These are phyloP conservation scores for Priceomyces melissophilus DNA, from an alignment of 805 yeast genomes.

Conservation along the genomic window DNA sequence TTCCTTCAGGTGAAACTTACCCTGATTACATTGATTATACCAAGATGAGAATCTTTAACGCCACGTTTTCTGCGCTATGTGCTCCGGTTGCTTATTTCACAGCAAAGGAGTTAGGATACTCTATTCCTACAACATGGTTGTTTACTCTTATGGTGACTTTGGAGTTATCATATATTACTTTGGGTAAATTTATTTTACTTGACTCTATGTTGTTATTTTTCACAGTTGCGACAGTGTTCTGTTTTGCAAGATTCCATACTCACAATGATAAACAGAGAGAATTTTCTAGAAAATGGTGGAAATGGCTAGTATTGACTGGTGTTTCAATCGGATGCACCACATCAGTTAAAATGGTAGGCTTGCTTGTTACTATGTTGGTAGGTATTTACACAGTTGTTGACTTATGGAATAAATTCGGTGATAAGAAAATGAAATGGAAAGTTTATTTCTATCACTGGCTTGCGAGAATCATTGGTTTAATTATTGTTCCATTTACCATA, in stretches of 20 bases:
- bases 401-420: constrained; percentile 81
- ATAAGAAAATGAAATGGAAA: constrained; percentile 48
- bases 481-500: constrained; percentile 58
- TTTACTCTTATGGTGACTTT: constrained; percentile 60
- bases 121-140: constrained; percentile 51
- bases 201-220: constrained; percentile 77
- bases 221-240: constrained; percentile 73
- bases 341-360: constrained; percentile 95
- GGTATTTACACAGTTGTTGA: constrained; percentile 89
- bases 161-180: constrained; percentile 65
- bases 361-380: constrained; percentile 80
- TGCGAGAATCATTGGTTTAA: constrained; percentile 61
- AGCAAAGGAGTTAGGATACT: constrained; percentile 54
- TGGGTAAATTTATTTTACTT: constrained; percentile 70
- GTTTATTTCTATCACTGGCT: constrained; percentile 61
- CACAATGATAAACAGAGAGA: constrained; percentile 40
- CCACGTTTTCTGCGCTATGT: constrained; percentile 61
- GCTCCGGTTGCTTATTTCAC: constrained; percentile 73
- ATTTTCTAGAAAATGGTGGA: constrained; percentile 86
- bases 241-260: constrained; percentile 69
- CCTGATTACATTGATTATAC: constrained; percentile 61
- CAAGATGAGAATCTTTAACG: constrained; percentile 70
- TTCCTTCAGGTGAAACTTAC: constrained; percentile 61
- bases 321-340: constrained; percentile 83
- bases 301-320: constrained; percentile 85